Evolutionary conservation across 2,329 filamentous ascomycete genomes (phyloP), one percentile per base, ranked within the genome.

Genomic region (Epichloe baconii): DNA sequence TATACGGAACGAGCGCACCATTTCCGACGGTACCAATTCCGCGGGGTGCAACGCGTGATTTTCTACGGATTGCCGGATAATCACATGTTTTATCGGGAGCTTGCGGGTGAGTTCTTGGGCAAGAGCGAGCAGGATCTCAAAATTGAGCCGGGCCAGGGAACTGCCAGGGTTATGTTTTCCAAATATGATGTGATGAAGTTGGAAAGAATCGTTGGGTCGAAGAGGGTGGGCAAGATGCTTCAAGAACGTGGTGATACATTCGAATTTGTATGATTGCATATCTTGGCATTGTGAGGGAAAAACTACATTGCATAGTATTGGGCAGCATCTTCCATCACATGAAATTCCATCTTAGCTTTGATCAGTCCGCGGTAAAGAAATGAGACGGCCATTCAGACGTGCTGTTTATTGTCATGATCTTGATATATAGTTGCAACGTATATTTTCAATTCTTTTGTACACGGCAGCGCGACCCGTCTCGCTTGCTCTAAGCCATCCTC

Each of bases 1-100:
- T 98, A 97, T 69, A 94, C 90, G 2, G 91, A 95, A 66, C 83
- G 93, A 53, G 87, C 90, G n/a, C 93, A 98, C 68, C 93, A 98
- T 68, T 97, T 97, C 74, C 82, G 88, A 47, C 78, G 93, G n/a
- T 89, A 93, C 63, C 78, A 80, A 57, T 76, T 98, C 50, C 78
- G 81, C 37, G 93, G 93, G 21, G 88, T 93, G 14, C 83, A 83
- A 65, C 77, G 83, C 41, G 79, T 97, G n/a, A 77, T 96, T 48
- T 85, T 95, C 74, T 97, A 97, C 65, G 86, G 83, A 1, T 67
- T 96, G 35, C 93, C 93, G 0, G 91, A 97, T 60, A 95, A 96
- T 64, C 85, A 86, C 26, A 64, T 78, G 19, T 91, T 93, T 60
- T 94, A 91, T 65, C 75, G 76, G 40, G 88, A 94, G 70, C 74